Evolutionary conservation across 768 basidiomycete genomes (phyloP), one percentile per base, ranked within the genome.

Genomic region (Dacryopinax primogenitus): DNA sequence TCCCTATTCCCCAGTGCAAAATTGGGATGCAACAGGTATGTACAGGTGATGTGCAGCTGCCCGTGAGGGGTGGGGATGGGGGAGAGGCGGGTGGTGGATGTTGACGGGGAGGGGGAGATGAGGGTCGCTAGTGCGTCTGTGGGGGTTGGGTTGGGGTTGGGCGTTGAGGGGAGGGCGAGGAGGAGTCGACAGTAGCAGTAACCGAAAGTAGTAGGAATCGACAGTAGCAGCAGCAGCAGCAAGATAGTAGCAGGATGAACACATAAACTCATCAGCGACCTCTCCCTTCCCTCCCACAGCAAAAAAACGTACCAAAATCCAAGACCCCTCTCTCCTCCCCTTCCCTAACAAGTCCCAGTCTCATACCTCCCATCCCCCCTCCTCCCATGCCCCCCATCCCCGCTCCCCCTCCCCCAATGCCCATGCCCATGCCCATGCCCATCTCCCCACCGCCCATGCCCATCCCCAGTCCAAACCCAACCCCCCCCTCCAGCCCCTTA

Each of bases 21-120:
- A 21, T 4, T 6, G 13, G 51, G 51, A 6, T 13, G 13, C 26
- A 30, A 13, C 26, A 58, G 51, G 51, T 28, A 58, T 6, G 51
- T 58, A 30, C 51, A 58, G 51, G 51, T 18, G 11, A 58, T 58
- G 51, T 58, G 23, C 26, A 58, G 51, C 51, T 58, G 51, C 3
- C 51, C 51, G 51, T 58, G 51, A 2, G 51, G 51, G 4, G 51
- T 58, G 9, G 51, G 51, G 4, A 58, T 30, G 11, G 51, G 51
- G 13, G 51, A 58, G 51, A 58, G 51, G 51, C 51, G 51, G 51
- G 26, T 23, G 51, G 51, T 58, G 23, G 12, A 15, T 30, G 51
- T 58, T 13, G 26, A 30, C 26, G 51, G 51, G 51, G 51, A 58
- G 30, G 51, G 51, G 51, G 51, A 58, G 51, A 58, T 30, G 51